phyloP scores from a whole-genome alignment of 2,329 filamentous ascomycete species.

The Ceratocystis colombiana region DNA sequence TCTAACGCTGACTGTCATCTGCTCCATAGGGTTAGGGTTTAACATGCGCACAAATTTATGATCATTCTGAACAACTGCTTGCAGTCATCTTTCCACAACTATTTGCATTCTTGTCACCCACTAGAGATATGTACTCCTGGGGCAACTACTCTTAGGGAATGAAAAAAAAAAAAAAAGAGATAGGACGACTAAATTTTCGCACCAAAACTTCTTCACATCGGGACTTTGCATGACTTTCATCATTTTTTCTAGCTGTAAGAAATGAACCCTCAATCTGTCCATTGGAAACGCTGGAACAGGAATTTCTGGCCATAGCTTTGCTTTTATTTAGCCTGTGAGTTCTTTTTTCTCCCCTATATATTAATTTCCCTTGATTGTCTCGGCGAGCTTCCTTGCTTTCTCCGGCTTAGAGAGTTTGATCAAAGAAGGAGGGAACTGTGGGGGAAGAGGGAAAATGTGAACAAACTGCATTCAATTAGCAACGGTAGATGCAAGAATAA shows the following conservation, averaged over 20 bases:
- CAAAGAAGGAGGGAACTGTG: background rate
- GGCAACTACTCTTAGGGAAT: background rate
- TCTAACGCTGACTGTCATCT: too few species aligned
- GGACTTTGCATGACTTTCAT: background rate
- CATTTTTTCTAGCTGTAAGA: background rate
- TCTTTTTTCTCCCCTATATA: background rate
- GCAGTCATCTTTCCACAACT: background rate
- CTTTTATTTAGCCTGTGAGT: conserved; percentile 3
- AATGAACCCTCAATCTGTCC: background rate
- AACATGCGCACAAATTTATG: background rate
- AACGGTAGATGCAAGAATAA: background rate
- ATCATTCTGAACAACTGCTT: background rate
- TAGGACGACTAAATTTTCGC: background rate
- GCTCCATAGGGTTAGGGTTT: background rate
- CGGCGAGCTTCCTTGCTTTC: background rate
- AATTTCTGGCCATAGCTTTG: conserved; percentile 6
- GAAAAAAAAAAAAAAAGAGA: background rate
- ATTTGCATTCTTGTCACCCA: background rate
- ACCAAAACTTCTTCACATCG: background rate
- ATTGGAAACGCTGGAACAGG: background rate
- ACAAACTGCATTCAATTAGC: background rate
- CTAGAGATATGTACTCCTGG: too few species aligned
- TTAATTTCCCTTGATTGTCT: conserved; percentile 3
- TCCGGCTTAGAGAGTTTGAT: background rate
- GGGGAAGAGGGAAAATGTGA: background rate